A percentile compares a stretch with the other conserved stretches of the same genome.
These are phyloP conservation scores for Oryza australiensis DNA, from an alignment of 176 grass and related monocot genomes.

Conservation along the genomic window DNA sequence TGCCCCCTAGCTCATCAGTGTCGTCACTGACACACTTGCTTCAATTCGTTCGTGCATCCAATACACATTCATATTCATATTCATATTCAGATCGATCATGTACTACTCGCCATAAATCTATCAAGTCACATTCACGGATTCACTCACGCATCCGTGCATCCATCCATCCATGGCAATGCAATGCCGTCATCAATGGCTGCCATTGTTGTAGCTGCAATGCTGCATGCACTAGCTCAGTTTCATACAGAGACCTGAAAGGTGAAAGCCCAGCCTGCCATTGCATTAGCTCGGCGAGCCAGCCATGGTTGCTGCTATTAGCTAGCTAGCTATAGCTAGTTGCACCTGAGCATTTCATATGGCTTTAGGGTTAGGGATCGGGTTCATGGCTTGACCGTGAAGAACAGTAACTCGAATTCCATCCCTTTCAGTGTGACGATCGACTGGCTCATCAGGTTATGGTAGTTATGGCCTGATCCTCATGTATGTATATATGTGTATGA, in stretches of 20 bases:
- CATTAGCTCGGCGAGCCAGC: not conserved
- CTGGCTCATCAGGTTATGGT: not conserved
- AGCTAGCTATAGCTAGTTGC: not conserved
- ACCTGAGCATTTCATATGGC: not conserved
- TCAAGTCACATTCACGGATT: constrained; percentile 8
- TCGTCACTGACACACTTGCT: not conserved
- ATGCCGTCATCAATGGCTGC: not conserved
- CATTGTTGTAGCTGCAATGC: not conserved
- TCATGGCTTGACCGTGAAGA: constrained; percentile 37
- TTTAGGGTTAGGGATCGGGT: not conserved
- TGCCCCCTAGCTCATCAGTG: not conserved
- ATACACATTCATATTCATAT: no score
- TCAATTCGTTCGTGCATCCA: not conserved
- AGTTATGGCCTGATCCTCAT: not conserved
- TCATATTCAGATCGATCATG: not conserved
- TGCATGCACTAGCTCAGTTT: no score
- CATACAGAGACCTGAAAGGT: not conserved
- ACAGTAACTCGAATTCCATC: not conserved
- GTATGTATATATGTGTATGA: not conserved
- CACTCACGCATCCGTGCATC: not conserved
- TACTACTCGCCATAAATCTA: not conserved
- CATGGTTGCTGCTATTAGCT: not conserved
- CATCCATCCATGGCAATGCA: not conserved
- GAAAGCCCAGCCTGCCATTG: constrained; percentile 4
- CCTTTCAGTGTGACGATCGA: not conserved